Base-by-base conservation (phyloP, 1,284 basidiomycete species). In the Afroboletus lepidellus region DNA sequence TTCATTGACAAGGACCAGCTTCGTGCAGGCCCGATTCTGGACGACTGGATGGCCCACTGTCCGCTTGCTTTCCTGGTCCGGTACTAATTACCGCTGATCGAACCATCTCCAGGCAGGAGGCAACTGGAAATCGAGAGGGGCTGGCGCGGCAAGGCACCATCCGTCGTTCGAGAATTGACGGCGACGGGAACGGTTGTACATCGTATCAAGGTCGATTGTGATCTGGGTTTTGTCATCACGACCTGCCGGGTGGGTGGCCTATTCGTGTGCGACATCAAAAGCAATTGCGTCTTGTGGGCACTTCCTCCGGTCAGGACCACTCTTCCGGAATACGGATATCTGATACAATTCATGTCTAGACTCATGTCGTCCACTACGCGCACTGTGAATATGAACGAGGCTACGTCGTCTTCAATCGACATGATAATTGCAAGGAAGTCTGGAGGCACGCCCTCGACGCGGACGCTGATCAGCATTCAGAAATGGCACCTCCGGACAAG, bases 351-450 rank as follows among this genome's bases (percentile, higher is more conserved):
- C 21, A 29, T 23, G 45, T 54, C 8, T 56, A 87, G 83, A 62
- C 57, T 12, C 77, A 84, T 62, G 78, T 82, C 18, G 75, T 76
- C n/a, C 59, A 60, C 6, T 79, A 74, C 50, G 86, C 87, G 0
- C 89, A 91, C 62, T 79, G 81, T 60, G 89, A 91, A 65, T 91
- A 89, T 58, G 80, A 74, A n/a, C 71, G 78, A 32, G 88, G 88
- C 8, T 89, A 78, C 29, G 32, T 43, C 29, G 69, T 90, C 44
- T 87, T 89, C 62, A 85, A 89, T 58, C 78, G 85, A 20, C 47
- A 67, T 13, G 75, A 74, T 30, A 74, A 77, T 3, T 60, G 65
- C 49, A 84, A 85, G 56, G 88, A 91, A 64, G 79, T 90, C 15
- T 91, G 89, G 89, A 73, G 82, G 18, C 75, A 73, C 9, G 66